Percentiles rank a stretch among this genome's conserved stretches.
These are phyloP conservation scores for Elongisporangium undulatum DNA, from an alignment of 352 stramenopile species.

Conservation along the genomic window DNA sequence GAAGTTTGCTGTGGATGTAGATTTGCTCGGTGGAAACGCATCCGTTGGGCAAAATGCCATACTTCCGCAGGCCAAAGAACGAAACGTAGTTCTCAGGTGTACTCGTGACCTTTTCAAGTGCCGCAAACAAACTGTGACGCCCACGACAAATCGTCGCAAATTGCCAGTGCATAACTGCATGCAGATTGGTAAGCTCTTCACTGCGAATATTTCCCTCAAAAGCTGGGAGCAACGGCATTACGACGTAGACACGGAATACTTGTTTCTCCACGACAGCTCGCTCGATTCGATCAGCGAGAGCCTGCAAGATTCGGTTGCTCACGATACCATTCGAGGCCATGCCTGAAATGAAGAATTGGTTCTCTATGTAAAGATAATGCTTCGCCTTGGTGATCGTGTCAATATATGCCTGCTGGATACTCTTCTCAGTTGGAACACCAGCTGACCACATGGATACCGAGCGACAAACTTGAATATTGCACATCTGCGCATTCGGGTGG, in stretches of 20 bases:
- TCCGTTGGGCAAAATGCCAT: constrained; percentile 75
- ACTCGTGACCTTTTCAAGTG: constrained; percentile 54
- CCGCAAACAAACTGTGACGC: constrained; percentile 72
- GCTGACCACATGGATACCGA: constrained; percentile 87
- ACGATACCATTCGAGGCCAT: constrained; percentile 73
- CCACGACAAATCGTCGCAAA: constrained; percentile 83
- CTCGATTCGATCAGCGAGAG: constrained; percentile 77
- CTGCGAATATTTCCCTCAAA: constrained; percentile 84
- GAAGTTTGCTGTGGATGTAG: constrained; percentile 91
- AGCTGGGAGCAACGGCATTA: constrained; percentile 80
- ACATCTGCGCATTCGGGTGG: constrained; percentile 69
- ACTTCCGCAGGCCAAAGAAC: constrained; percentile 84
- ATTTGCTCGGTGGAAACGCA: constrained; percentile 85
- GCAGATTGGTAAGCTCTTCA: constrained; percentile 79
- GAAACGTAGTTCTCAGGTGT: constrained; percentile 72
- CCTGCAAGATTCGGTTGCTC: constrained; percentile 78
- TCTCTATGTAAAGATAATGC: constrained; percentile 92
- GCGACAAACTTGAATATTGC: constrained; percentile 78
- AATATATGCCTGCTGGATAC: constrained; percentile 82
- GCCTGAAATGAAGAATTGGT: constrained; percentile 91
- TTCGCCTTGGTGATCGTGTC: constrained; percentile 76
- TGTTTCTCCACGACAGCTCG: constrained; percentile 68
- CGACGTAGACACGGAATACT: constrained; percentile 78
- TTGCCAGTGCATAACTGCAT: constrained; percentile 89
- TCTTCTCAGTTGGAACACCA: constrained; percentile 73